Percentiles rank a stretch among this genome's conserved stretches.
Conservation (phyloP, 2,329 filamentous ascomycete species). For the Penicillium italicum region DNA sequence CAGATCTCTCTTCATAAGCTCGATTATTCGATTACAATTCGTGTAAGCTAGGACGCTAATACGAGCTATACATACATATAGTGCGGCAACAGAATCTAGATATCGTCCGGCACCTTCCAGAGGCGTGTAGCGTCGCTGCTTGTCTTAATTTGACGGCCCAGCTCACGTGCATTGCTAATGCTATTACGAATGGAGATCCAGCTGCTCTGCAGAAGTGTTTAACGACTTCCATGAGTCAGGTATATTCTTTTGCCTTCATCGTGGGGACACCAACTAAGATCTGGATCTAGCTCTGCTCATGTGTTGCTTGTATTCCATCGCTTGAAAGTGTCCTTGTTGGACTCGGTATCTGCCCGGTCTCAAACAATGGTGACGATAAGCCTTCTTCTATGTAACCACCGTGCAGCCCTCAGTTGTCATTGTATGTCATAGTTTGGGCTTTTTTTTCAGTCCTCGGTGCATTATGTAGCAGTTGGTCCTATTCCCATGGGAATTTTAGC, state of each 20-base stretch:
- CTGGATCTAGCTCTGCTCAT: constrained; percentile 18
- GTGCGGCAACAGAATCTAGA: constrained; percentile 15
- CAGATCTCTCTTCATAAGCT: neutral
- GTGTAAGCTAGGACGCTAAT: neutral
- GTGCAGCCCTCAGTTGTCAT: neutral
- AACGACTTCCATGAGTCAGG: constrained; percentile 13
- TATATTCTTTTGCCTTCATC: neutral
- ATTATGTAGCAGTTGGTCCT: neutral
- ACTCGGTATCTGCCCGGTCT: constrained; percentile 17
- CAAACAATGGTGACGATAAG: neutral
- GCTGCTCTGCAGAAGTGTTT: constrained; percentile 18
- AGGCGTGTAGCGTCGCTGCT: constrained; percentile 16
- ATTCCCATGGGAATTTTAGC: neutral
- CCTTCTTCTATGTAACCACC: neutral
- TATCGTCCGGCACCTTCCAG: constrained; percentile 14
- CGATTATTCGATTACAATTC: neutral
- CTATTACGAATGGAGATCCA: constrained; percentile 13
- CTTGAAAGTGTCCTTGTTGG: constrained; percentile 11
- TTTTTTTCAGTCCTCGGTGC: neutral
- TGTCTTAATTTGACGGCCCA: constrained; percentile 18
- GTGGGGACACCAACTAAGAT: neutral
- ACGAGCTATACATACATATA: neutral
- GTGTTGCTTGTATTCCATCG: constrained; percentile 17
- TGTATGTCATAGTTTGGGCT: neutral
- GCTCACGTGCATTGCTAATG: constrained; percentile 18